phyloP scores from a whole-genome alignment of 2,329 filamentous ascomycete genomes.

The Cadophora gregata region DNA sequence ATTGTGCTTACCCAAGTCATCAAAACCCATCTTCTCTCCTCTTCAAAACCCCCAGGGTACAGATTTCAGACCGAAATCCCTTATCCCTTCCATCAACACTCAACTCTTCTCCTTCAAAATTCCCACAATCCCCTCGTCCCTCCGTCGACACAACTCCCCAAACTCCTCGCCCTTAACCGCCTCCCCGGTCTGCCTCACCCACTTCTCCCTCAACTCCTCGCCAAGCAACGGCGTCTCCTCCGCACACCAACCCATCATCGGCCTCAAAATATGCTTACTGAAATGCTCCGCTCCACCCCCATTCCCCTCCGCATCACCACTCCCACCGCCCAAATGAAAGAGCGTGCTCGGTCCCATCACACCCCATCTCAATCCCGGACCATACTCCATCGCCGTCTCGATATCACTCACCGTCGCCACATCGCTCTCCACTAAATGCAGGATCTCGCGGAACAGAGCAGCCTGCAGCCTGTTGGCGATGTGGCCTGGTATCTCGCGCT shows the following conservation, averaged over 20 bases:
- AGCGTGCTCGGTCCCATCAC: constrained; percentile 3
- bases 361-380: background rate
- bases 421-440: background rate
- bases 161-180: background rate
- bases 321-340: constrained; percentile 1
- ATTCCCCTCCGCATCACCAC: background rate
- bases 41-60: background rate
- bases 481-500: constrained; percentile 50
- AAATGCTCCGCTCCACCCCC: background rate
- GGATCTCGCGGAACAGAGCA: constrained; percentile 44
- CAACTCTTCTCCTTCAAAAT: constrained; percentile 1
- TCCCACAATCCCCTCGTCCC: constrained; percentile 4
- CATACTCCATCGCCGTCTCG: constrained; percentile 5
- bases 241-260: constrained; percentile 3
- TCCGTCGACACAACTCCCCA: background rate
- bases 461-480: constrained; percentile 54
- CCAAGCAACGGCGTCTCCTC: background rate
- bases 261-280: background rate
- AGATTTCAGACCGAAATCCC: background rate
- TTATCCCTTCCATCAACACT: background rate
- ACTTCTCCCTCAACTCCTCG: constrained; percentile 6
- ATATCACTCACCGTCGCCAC: background rate
- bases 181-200: constrained; percentile 1
- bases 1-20: too few relatives aligned
- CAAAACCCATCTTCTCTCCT: background rate